Conservation (phyloP, 2,329 filamentous ascomycete genomes). For the Ilyonectria mors-panacis region DNA sequence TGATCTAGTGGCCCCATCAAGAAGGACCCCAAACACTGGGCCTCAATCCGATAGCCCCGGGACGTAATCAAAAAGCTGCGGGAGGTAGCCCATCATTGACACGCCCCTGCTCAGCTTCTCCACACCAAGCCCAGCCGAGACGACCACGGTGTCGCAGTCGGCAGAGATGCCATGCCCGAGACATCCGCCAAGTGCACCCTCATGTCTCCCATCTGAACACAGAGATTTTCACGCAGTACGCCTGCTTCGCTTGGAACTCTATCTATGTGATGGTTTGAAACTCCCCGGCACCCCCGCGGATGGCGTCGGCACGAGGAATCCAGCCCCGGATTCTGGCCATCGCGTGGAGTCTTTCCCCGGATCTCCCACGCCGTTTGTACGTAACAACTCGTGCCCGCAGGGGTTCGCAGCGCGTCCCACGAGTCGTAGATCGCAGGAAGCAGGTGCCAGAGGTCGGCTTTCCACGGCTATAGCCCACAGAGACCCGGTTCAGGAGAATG, state of each 20-base stretch:
- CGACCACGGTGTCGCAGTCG: not conserved
- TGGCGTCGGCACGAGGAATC: not conserved
- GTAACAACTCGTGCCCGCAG: not conserved
- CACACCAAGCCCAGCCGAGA: not conserved
- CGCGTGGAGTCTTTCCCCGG: constrained; percentile 7
- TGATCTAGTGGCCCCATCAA: too few species aligned
- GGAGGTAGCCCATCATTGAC: not conserved
- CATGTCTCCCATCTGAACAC: not conserved
- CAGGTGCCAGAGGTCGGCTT: not conserved
- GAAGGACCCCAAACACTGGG: not conserved
- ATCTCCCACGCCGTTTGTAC: constrained; percentile 1
- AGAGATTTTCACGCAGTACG: not conserved
- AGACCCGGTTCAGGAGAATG: not conserved
- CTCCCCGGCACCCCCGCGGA: not conserved
- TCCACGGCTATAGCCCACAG: not conserved
- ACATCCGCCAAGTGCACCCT: not conserved
- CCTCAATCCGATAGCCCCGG: not conserved
- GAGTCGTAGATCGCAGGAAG: not conserved
- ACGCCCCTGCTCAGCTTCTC: not conserved
- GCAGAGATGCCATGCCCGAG: not conserved
- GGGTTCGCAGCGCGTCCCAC: not conserved
- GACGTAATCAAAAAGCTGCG: not conserved
- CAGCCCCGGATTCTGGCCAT: not conserved
- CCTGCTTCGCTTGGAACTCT: not conserved
- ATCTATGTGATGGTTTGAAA: not conserved